These are phyloP conservation scores for Mortierella sp. DNA, from an alignment of 371 early-diverging fungal species.

Conservation along the genomic window DNA sequence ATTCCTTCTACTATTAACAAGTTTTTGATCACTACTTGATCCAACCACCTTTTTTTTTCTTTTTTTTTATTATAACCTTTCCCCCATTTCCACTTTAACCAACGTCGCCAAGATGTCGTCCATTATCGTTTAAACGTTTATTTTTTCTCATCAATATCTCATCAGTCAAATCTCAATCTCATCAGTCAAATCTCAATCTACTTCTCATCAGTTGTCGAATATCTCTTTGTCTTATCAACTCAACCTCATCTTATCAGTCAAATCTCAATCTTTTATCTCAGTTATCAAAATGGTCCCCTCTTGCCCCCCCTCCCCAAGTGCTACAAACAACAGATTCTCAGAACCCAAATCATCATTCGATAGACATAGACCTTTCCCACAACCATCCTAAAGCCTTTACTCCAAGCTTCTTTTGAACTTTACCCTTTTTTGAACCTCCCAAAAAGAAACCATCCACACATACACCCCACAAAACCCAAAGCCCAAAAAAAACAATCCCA, in stretches of 20 bases:
- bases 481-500: slow-evolving; percentile 15
- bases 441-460: slow-evolving; percentile 9
- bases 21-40: neutral
- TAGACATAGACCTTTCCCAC: slow-evolving; percentile 52
- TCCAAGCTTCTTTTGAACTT: slow-evolving; percentile 25
- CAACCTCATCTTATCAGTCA: slow-evolving; percentile 10
- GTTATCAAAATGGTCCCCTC: slow-evolving; percentile 55
- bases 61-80: slow-evolving; percentile 18
- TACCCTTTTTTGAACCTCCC: slow-evolving; percentile 1
- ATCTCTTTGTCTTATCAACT: slow-evolving; percentile 14
- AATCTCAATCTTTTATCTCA: slow-evolving; percentile 18
- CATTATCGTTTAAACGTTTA: slow-evolving; percentile 55
- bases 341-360: slow-evolving; percentile 48
- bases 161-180: slow-evolving; percentile 18
- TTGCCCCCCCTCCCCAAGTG: slow-evolving; percentile 54
- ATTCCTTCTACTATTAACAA: neutral
- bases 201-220: slow-evolving; percentile 24
- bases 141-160: slow-evolving; percentile 27
- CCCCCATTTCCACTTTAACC: slow-evolving; percentile 25
- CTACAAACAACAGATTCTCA: slow-evolving; percentile 30
- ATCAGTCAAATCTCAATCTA: slow-evolving; percentile 21
- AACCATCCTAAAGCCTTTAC: slow-evolving; percentile 40
- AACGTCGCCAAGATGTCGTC: slow-evolving; percentile 52
- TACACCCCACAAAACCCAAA: neutral
- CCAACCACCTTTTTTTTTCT: slow-evolving; percentile 10